These are phyloP conservation scores for Artemisia argyi DNA, from an alignment of 129 eudicot species.

Conservation along the genomic window DNA sequence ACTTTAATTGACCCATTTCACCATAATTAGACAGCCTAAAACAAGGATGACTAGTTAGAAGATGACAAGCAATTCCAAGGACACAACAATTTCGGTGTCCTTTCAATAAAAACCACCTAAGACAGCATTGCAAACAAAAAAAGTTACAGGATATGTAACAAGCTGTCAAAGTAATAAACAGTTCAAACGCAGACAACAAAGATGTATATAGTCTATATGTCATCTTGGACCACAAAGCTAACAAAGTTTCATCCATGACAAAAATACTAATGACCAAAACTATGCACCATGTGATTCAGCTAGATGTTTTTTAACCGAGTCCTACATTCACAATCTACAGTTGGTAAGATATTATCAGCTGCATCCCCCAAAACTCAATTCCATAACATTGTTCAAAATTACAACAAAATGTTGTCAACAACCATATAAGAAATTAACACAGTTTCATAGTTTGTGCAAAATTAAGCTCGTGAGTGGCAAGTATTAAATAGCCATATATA, in stretches of 20 bases:
- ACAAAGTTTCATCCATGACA: neutral
- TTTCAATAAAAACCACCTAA: neutral
- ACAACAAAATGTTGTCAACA: neutral
- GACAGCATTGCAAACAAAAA: constrained; percentile 9
- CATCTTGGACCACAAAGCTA: constrained; percentile 3
- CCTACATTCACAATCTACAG: no score
- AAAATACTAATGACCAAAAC: neutral
- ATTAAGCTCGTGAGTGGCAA: neutral
- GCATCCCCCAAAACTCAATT: neutral
- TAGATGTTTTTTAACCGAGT: neutral
- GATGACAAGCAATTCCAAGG: neutral
- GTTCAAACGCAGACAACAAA: neutral
- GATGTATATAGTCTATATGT: neutral
- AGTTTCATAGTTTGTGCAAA: neutral
- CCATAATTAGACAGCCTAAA: neutral
- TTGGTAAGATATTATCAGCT: no score
- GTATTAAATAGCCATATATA: neutral
- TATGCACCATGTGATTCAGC: neutral
- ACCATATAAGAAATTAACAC: neutral
- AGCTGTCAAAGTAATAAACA: neutral
- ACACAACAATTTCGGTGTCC: neutral
- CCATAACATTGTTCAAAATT: constrained; percentile 10
- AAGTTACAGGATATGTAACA: neutral
- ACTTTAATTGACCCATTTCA: neutral
- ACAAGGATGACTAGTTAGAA: no score